Evolutionary conservation across 108 stramenopile genomes (phyloP), one percentile per base, ranked within the genome.

Genomic region (Cyclotella kingstonii): DNA sequence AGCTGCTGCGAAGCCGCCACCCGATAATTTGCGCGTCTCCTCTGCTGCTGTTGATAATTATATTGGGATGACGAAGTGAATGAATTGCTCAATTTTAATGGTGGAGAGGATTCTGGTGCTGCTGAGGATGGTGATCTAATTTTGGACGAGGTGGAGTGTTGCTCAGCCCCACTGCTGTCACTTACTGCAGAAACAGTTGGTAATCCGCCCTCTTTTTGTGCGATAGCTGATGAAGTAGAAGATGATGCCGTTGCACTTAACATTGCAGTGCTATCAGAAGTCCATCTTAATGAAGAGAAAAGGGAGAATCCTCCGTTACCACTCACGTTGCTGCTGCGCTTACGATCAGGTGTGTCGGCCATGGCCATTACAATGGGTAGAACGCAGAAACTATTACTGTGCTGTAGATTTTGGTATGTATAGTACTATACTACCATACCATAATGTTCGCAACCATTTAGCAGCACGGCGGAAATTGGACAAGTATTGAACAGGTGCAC

Each of bases 241-340:
- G 57, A 17, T 19, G 39, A 23, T 12, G 40, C 29, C 7, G 26
- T 34, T 36, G 9, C 47, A n/a, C 29, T 25, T 5, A 35, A 49
- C 25, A 31, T 41, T 11, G 1, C 26, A 27, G 22, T 25, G 36
- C 49, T 19, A 61, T 19, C 34, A 23, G 28, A 6, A 5, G 28
- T 58, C 27, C 42, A 38, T 25, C 40, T 41, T 15, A 60, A 48
- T 4, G 68, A 70, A 36, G 48, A 51, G 48, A 60, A 52, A 7
- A 60, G 38, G 0, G 68, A 60, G 43, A 70, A 60, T 47, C 53
- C 64, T 42, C 41, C 56, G 56, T 27, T 34, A 3, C 40, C 34
- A 15, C 43, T 19, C 15, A 29, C 27, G 59, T 11, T 42, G 34
- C 25, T 23, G 48, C 25, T 27, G 25, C 25, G n/a, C n/a, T n/a